These are phyloP conservation scores for Coemansia sp. DNA, from an alignment of 192 early-diverging fungal genomes.

Conservation along the genomic window DNA sequence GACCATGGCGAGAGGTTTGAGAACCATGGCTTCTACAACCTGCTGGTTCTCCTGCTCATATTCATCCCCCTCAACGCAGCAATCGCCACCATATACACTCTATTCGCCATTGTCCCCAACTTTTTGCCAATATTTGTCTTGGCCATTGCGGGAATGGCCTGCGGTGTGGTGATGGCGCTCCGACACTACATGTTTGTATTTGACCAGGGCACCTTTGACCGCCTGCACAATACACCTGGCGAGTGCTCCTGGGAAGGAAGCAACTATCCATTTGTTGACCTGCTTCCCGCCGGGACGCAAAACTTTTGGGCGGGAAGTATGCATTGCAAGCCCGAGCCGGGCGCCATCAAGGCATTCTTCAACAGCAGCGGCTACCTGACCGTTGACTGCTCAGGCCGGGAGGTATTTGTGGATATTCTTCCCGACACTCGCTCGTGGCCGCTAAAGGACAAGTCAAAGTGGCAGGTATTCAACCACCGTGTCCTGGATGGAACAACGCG, in stretches of 20 bases:
- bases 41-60: conserved; percentile 53
- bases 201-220: conserved; percentile 23
- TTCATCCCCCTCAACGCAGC: conserved; percentile 46
- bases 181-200: conserved; percentile 41
- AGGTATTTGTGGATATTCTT: conserved; percentile 37
- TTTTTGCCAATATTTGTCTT: conserved; percentile 36
- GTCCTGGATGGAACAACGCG: conserved; percentile 27
- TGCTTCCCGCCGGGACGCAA: conserved; percentile 50
- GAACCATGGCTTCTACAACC: conserved; percentile 52
- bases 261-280: conserved; percentile 50
- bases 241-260: conserved; percentile 50
- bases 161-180: too few species aligned
- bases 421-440: conserved; percentile 52
- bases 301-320: conserved; percentile 57
- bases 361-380: conserved; percentile 29
- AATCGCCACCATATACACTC: conserved; percentile 32
- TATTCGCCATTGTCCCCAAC: conserved; percentile 25
- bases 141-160: too few species aligned
- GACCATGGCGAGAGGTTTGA: conserved; percentile 57
- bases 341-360: conserved; percentile 37
- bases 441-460: conserved; percentile 42
- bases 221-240: conserved; percentile 7
- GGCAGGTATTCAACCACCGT: conserved; percentile 42
- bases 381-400: conserved; percentile 12
- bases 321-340: conserved; percentile 19